phyloP scores from a whole-genome alignment of 805 yeast species.

The Ogataea thermomethanolica region DNA sequence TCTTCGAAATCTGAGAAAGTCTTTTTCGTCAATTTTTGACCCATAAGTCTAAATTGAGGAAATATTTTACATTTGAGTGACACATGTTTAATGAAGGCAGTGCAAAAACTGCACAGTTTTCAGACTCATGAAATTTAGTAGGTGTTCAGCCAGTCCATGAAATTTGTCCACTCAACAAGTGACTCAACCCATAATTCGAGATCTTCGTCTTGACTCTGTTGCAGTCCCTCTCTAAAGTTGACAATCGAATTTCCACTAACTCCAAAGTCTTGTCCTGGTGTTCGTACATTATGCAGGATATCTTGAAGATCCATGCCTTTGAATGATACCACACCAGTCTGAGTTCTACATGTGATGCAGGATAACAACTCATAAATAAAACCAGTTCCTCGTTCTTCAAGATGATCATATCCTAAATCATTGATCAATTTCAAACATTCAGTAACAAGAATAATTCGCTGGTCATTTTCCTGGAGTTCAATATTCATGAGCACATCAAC shows the following conservation, averaged over 20 bases:
- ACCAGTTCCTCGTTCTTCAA: conserved; percentile 3
- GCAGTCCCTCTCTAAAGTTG: not conserved
- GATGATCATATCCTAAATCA: conserved; percentile 4
- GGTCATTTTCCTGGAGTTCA: conserved; percentile 3
- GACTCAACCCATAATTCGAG: not conserved
- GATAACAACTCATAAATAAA: not conserved
- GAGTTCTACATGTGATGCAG: conserved; percentile 1
- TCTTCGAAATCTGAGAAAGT: no score
- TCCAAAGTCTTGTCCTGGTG: conserved; percentile 1
- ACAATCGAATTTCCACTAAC: not conserved
- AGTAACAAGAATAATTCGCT: conserved; percentile 2
- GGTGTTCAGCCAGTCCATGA: not conserved
- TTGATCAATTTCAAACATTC: conserved; percentile 1
- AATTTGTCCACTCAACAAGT: conserved; percentile 1
- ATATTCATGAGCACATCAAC: conserved; percentile 6
- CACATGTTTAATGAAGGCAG: no score
- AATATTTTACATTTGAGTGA: no score
- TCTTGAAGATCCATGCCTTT: not conserved
- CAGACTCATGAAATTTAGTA: not conserved
- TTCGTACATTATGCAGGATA: conserved; percentile 1
- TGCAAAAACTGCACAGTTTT: no score
- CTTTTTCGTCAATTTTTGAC: no score
- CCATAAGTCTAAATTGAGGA: no score
- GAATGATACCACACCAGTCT: conserved; percentile 1
- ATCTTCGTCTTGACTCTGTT: not conserved